Evolutionary conservation across 1,284 basidiomycete genomes (phyloP).

Genomic region (Fistulina hepatica): DNA sequence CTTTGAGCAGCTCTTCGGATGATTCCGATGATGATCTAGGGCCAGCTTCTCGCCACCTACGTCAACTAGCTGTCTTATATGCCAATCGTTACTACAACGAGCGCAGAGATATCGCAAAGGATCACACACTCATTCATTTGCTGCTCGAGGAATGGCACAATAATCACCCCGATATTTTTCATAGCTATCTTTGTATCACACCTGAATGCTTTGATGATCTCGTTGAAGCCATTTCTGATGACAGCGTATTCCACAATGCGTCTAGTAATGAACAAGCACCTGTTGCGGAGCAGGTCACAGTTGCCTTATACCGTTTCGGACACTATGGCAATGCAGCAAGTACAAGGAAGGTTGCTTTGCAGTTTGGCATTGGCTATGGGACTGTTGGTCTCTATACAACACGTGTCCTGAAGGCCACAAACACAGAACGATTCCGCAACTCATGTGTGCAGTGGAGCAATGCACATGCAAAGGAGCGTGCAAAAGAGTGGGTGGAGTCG

Average conservation of each 20-base stretch:
- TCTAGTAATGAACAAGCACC: constrained; percentile 9
- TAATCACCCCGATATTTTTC: not conserved
- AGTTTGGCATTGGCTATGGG: constrained; percentile 15
- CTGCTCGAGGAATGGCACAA: not conserved
- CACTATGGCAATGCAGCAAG: constrained; percentile 27
- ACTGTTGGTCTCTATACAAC: not conserved
- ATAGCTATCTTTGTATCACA: not conserved
- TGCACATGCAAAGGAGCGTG: constrained; percentile 15
- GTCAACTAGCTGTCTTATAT: not conserved
- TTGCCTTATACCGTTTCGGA: constrained; percentile 25
- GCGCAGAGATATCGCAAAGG: not conserved
- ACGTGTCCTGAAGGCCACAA: constrained; percentile 5
- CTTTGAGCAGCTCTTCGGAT: not conserved
- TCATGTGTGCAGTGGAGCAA: constrained; percentile 7
- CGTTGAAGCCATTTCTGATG: not conserved
- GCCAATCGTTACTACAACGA: not conserved
- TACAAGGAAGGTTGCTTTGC: constrained; percentile 22
- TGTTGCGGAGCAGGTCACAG: constrained; percentile 23
- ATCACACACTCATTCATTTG: not conserved
- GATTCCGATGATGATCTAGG: not conserved
- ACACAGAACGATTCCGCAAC: not conserved
- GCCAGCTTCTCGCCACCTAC: not conserved
- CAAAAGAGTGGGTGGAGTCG: constrained; percentile 23
- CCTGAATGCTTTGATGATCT: not conserved
- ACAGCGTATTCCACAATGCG: not conserved